Percentiles rank a stretch among this genome's conserved stretches.
Conservation (phyloP, 352 stramenopile species). For the Halophytophthora polymorphica region DNA sequence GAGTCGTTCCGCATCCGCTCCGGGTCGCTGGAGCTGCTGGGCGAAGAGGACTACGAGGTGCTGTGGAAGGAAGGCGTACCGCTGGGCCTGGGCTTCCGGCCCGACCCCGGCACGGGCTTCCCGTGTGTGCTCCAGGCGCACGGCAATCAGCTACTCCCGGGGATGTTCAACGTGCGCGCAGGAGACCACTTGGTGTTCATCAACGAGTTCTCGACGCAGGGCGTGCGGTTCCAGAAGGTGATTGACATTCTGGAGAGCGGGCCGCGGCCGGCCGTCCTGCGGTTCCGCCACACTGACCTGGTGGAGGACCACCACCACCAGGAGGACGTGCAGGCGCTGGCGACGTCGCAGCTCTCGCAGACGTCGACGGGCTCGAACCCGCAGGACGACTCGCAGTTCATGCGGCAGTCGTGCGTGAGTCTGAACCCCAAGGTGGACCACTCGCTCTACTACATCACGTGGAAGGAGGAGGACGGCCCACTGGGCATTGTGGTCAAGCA, state of each 20-base stretch:
- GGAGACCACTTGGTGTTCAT: conserved; percentile 83
- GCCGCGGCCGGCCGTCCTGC: conserved; percentile 66
- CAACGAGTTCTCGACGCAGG: conserved; percentile 82
- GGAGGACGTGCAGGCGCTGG: conserved; percentile 16
- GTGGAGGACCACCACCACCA: conserved; percentile 47
- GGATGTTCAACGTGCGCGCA: conserved; percentile 85
- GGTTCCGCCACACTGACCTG: conserved; percentile 79
- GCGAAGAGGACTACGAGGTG: conserved; percentile 86
- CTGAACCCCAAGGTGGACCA: conserved; percentile 83
- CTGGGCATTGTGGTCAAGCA: conserved; percentile 87
- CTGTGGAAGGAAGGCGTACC: conserved; percentile 84
- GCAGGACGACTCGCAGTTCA: conserved; percentile 63
- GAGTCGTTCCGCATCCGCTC: conserved; percentile 67
- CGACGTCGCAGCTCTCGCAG: conserved; percentile 15
- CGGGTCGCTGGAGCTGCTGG: conserved; percentile 67
- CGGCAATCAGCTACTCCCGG: conserved; percentile 70
- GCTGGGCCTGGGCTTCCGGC: conserved; percentile 78
- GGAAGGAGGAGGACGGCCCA: conserved; percentile 84
- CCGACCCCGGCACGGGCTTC: conserved; percentile 69
- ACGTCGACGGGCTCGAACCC: conserved; percentile 51
- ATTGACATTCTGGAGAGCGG: conserved; percentile 85
- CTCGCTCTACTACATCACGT: conserved; percentile 88
- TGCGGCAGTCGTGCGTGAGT: conserved; percentile 69
- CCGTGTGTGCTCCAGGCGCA: conserved; percentile 77
- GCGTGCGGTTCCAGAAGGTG: conserved; percentile 83